Evolutionary conservation across 1,139 yeast genomes (phyloP), one percentile per base, ranked within the genome.

Genomic region (Zygosaccharomyces sapae): DNA sequence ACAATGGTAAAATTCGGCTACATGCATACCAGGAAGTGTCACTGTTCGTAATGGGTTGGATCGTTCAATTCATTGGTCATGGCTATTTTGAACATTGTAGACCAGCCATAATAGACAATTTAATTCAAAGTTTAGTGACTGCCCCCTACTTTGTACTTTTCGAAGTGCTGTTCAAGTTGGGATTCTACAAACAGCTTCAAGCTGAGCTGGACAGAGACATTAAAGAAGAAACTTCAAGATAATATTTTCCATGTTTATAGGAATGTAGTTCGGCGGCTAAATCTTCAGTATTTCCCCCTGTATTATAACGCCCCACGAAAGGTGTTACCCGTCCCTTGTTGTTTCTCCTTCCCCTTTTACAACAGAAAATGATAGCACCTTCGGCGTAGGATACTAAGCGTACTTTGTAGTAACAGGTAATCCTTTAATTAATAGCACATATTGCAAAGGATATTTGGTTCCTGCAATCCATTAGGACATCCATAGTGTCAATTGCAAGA

Each of bases 111-210:
- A 65, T 87, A 43, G 96, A 89, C 60, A 90, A 83, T 62, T 70
- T 88, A 45, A 69, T 83, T 9, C 97, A 89, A 62, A 95, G 97
- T 1, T 65, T 92, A 30, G 90, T 90, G 0, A 73, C 89, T 56
- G 97, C 97, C 0, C 97, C 97, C 2, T 88, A 80, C 59, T 90
- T 92, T 63, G 95, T 89, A 7, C 71, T 83, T 9, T 86, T 82
- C 66, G 97, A 92, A 64, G 61, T 83, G 4, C 76, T 87, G 9
- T 86, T 87, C 60, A 67, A 72, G 53, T 58, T 82, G 7, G 96
- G 97, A 0, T 75, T 70, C 58, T 74, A 79, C 56, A 68, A 61
- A 38, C 81, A 78, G 34, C 67, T 87, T 73, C 81, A 58, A 70
- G 71, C 53, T 57, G 69, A 24, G 79, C 86, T 75, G 79, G 82